phyloP scores from a whole-genome alignment of 2,329 filamentous ascomycete genomes.

The Penicillium thymicola region DNA sequence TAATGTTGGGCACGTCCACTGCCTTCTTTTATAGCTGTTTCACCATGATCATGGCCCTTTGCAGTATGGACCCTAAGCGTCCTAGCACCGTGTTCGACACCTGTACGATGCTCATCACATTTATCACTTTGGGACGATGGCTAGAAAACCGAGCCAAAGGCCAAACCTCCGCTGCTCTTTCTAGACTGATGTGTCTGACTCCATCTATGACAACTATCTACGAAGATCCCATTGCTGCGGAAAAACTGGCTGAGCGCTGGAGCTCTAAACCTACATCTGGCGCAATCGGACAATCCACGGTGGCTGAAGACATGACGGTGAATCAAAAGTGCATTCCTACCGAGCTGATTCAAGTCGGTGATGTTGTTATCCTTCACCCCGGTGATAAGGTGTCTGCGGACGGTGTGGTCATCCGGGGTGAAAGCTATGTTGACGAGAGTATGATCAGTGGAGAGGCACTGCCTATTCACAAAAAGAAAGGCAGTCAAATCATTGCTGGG shows the following conservation, averaged over 20 bases:
- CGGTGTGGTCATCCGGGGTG: slow-evolving; percentile 78
- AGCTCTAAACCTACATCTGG: slow-evolving; percentile 10
- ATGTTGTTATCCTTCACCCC: slow-evolving; percentile 87
- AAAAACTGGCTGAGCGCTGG: slow-evolving; percentile 85
- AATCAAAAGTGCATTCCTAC: slow-evolving; percentile 73
- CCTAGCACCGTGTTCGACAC: slow-evolving; percentile 94
- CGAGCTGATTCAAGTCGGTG: slow-evolving; percentile 88
- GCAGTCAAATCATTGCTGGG: slow-evolving; percentile 77
- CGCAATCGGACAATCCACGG: slow-evolving; percentile 1
- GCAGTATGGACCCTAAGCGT: slow-evolving; percentile 70
- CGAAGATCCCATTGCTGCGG: slow-evolving; percentile 85
- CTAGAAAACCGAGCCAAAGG: slow-evolving; percentile 94
- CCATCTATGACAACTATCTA: slow-evolving; percentile 98
- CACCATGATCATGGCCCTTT: slow-evolving; percentile 78
- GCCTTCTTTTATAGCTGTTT: slow-evolving; percentile 94
- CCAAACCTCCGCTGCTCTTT: slow-evolving; percentile 91
- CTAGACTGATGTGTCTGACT: slow-evolving; percentile 88
- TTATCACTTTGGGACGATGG: slow-evolving; percentile 86
- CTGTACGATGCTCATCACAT: slow-evolving; percentile 96
- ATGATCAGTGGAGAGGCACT: slow-evolving; percentile 99
- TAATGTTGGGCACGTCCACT: slow-evolving; percentile 87
- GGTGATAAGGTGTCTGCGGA: slow-evolving; percentile 97
- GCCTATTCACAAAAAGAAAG: slow-evolving; percentile 85
- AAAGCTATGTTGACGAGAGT: slow-evolving; percentile 93
- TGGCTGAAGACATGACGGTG: slow-evolving; percentile 18